Conservation (phyloP, 2,329 filamentous ascomycete species). For the Stemphylium lycopersici region DNA sequence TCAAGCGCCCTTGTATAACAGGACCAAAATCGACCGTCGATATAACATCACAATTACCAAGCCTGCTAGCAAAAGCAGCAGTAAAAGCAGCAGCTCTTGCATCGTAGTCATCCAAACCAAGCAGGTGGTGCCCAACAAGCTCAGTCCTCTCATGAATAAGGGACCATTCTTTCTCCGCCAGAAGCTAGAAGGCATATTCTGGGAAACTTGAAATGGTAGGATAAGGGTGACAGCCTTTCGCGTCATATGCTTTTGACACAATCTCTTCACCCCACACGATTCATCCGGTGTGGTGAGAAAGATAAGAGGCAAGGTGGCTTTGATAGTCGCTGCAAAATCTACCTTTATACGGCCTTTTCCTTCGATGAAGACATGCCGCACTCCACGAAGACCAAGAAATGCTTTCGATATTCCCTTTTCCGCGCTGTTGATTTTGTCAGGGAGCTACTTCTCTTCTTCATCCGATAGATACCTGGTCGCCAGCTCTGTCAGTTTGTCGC, state of each 20-base stretch:
- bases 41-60: too few species aligned
- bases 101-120: too few species aligned
- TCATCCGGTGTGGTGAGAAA: neutral
- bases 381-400: conserved; percentile 23
- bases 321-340: neutral
- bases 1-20: too few species aligned
- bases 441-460: conserved; percentile 7
- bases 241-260: neutral
- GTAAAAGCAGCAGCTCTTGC: too few species aligned
- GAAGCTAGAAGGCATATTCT: neutral
- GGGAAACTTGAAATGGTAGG: neutral
- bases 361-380: conserved; percentile 12
- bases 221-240: neutral
- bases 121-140: too few species aligned
- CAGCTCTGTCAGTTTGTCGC: neutral
- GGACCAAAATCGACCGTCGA: too few species aligned
- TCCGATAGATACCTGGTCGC: neutral
- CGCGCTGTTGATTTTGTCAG: conserved; percentile 14
- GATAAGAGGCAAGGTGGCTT: neutral
- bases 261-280: neutral
- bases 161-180: neutral
- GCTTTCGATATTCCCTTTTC: conserved; percentile 21
- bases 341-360: neutral
- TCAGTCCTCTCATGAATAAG: too few species aligned
- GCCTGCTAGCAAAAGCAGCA: too few species aligned